Conservation (phyloP, 495 filamentous ascomycete species). For the Coniosporium apollinis region DNA sequence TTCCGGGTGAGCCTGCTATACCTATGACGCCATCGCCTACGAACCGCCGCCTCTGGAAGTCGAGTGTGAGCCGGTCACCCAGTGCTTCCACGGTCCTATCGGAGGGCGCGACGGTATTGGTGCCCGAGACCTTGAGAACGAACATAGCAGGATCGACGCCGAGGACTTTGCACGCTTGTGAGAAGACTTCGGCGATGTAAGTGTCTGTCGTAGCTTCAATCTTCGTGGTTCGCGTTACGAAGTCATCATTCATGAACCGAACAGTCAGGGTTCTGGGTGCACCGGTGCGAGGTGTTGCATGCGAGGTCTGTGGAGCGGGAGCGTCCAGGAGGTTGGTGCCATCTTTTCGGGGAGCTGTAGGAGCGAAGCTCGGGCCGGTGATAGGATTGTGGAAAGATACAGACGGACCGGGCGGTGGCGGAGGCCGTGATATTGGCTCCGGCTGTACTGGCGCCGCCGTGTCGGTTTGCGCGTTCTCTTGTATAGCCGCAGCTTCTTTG, state of each 20-base stretch:
- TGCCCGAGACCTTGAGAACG: constrained; percentile 71
- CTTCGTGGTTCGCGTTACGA: constrained; percentile 42
- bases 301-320: constrained; percentile 21
- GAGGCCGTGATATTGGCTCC: constrained; percentile 3
- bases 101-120: constrained; percentile 64
- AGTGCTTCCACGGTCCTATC: constrained; percentile 85
- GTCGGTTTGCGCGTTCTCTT: constrained; percentile 9
- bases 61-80: constrained; percentile 66
- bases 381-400: constrained; percentile 25
- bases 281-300: constrained; percentile 51
- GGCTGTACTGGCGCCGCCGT: constrained; percentile 1
- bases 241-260: constrained; percentile 59
- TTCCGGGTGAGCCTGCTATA: constrained; percentile 62
- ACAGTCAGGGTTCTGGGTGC: constrained; percentile 76
- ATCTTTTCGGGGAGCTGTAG: constrained; percentile 20
- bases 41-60: constrained; percentile 75
- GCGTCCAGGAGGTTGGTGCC: constrained; percentile 29
- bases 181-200: constrained; percentile 84
- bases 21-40: constrained; percentile 60
- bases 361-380: constrained; percentile 22
- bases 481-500: constrained; percentile 31
- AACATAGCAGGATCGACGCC: constrained; percentile 80
- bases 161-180: constrained; percentile 77
- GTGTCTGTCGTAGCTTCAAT: constrained; percentile 83
- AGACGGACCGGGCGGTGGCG: constrained; percentile 17